phyloP scores from a whole-genome alignment of 2,329 filamentous ascomycete species.

The Ceratocystis cubensis region DNA sequence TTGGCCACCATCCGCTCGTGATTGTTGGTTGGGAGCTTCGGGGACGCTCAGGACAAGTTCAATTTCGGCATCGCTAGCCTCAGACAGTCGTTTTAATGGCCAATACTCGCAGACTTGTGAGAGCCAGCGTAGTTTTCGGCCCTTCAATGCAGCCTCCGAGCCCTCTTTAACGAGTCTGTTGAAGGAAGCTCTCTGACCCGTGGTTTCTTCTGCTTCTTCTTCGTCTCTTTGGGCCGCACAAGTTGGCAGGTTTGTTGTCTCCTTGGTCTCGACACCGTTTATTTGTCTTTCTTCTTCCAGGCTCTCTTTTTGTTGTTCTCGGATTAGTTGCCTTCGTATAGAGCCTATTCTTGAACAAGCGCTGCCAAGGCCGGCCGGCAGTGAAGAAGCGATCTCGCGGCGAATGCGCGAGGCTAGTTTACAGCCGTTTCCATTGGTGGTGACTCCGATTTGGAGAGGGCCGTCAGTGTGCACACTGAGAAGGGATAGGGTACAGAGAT shows the following conservation, averaged over 20 bases:
- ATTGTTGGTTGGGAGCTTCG: conserved; percentile 29
- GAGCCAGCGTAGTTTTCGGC: conserved; percentile 79
- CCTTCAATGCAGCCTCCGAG: conserved; percentile 62
- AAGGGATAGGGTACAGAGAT: conserved; percentile 78
- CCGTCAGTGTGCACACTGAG: conserved; percentile 83
- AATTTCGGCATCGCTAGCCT: conserved; percentile 68
- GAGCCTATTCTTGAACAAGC: conserved; percentile 69
- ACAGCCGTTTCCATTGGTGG: conserved; percentile 87
- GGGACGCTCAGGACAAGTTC: conserved; percentile 60
- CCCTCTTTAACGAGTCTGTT: conserved; percentile 69
- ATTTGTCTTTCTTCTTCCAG: conserved; percentile 20
- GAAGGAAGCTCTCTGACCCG: conserved; percentile 67
- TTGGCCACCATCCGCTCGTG: background rate
- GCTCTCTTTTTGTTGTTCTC: conserved; percentile 46
- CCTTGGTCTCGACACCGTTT: background rate
- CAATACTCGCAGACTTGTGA: conserved; percentile 97
- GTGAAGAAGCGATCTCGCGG: conserved; percentile 68
- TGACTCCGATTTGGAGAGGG: conserved; percentile 86
- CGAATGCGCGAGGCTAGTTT: conserved; percentile 83
- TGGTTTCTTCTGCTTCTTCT: conserved; percentile 42
- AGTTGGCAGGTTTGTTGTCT: background rate
- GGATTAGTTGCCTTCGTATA: conserved; percentile 56
- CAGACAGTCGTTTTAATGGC: conserved; percentile 72
- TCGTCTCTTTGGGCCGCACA: conserved; percentile 24
- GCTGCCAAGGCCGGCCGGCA: conserved; percentile 61